These are phyloP conservation scores for Paecilomyces sp. DNA, from an alignment of 2,329 filamentous ascomycete genomes.

Conservation along the genomic window DNA sequence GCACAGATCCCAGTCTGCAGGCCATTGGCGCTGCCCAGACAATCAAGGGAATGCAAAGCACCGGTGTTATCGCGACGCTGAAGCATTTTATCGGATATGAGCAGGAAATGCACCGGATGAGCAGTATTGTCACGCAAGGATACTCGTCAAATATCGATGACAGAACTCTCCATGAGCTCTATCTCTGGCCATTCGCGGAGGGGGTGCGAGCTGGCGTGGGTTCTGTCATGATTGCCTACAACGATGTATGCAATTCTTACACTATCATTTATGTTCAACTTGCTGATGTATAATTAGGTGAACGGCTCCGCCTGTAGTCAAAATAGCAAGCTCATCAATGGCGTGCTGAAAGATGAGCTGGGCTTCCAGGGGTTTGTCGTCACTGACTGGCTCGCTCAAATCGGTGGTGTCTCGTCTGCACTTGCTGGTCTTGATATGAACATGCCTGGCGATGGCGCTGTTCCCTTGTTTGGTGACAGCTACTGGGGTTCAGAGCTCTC, in stretches of 20 bases:
- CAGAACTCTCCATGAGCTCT: slow-evolving; percentile 39
- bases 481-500: slow-evolving; percentile 53
- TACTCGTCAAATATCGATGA: slow-evolving; percentile 47
- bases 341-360: slow-evolving; percentile 65
- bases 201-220: slow-evolving; percentile 41
- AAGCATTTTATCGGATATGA: slow-evolving; percentile 52
- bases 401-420: slow-evolving; percentile 53
- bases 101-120: slow-evolving; percentile 44
- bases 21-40: slow-evolving; percentile 45
- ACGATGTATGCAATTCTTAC: slow-evolving; percentile 23
- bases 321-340: slow-evolving; percentile 63
- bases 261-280: not conserved
- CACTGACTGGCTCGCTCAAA: slow-evolving; percentile 62
- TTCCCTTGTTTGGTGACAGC: slow-evolving; percentile 47
- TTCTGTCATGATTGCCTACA: slow-evolving; percentile 38
- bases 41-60: slow-evolving; percentile 50
- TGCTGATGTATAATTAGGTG: slow-evolving; percentile 34
- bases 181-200: slow-evolving; percentile 46
- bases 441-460: slow-evolving; percentile 56
- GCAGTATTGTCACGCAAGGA: slow-evolving; percentile 29
- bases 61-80: slow-evolving; percentile 50
- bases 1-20: slow-evolving; percentile 60
- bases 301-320: slow-evolving; percentile 61
- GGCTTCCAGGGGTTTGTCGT: slow-evolving; percentile 66
- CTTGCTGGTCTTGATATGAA: slow-evolving; percentile 61